Base-by-base conservation (phyloP, 2,329 filamentous ascomycete species). In the Colletotrichum sp. region DNA sequence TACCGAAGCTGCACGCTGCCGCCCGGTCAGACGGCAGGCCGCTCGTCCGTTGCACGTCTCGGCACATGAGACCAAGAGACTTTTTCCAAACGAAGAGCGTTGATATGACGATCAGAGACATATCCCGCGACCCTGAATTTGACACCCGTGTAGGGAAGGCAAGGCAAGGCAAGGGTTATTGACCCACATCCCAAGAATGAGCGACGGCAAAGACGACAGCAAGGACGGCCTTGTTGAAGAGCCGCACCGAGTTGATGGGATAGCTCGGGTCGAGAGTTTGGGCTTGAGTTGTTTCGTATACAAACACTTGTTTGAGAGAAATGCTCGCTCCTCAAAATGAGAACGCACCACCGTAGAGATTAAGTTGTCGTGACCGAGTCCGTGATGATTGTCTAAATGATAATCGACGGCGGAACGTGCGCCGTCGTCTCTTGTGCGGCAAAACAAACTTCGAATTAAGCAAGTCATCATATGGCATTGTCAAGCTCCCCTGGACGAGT, bases 11-110 rank as follows among this genome's bases (percentile, higher is more conserved):
- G 36, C 28, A 34, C 5, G 39, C 49, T 12, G 49, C 64, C 44
- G 64, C 16, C 32, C 52, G 59, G 57, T 32, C 39, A 69, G 10
- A 60, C 44, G 44, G 28, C 21, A 52, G 44, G 44, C 18, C 21
- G 39, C 36, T 59, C 59, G 26, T 26, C 9, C 39, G 59, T 62
- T 34, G 21, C 70, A 65, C 64, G 15, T 52, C 59, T 73, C 74
- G 74, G 74, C 44, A 74, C n/a, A 32, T 63, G 64, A 73, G 70
- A 65, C 59, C 59, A 68, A 64, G 57, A 36, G 49, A 60, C 18
- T 49, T 49, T 49, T 32, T 30, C 64, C 64, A 52, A 36, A 74
- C 34, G 28, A 13, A 15, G 10, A 60, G 30, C 32, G 21, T 8
- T 64, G 21, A 24, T 55, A 34, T 55, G 59, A 30, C 10, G 21